Evolutionary conservation across 2,329 filamentous ascomycete species (phyloP).

Genomic region (Sclerotinia borealis): DNA sequence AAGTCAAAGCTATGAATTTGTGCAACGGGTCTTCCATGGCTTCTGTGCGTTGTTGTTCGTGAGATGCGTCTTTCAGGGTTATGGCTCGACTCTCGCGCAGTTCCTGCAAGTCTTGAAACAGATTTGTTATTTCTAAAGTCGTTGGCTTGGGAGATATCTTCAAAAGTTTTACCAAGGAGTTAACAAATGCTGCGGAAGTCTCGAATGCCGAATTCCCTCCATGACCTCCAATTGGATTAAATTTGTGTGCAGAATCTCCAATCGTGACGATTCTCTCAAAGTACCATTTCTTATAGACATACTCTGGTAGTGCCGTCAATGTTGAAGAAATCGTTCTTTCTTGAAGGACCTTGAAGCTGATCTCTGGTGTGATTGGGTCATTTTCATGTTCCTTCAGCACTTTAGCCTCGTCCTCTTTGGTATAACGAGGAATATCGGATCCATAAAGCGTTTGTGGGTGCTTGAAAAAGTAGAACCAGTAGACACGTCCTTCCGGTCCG

Average conservation of each 20-base stretch:
- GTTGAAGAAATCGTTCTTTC: conserved; percentile 6
- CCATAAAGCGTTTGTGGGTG: conserved; percentile 13
- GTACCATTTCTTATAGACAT: conserved; percentile 35
- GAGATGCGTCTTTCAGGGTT: not conserved
- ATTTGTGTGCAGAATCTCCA: conserved; percentile 15
- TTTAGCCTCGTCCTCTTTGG: conserved; percentile 16
- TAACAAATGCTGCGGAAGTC: not conserved
- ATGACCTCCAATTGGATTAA: conserved; percentile 8
- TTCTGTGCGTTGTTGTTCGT: conserved; percentile 2
- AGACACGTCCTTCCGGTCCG: conserved; percentile 12
- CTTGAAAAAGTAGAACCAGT: conserved; percentile 20
- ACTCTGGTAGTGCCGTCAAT: conserved; percentile 19
- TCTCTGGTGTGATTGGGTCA: conserved; percentile 7
- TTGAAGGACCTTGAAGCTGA: conserved; percentile 19
- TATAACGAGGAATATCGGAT: conserved; percentile 19
- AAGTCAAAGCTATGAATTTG: not conserved
- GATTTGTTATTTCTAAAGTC: not conserved
- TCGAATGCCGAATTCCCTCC: not conserved
- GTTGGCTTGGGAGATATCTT: too few species aligned
- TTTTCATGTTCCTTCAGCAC: conserved; percentile 10
- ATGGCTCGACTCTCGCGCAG: not conserved
- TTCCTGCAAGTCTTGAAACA: not conserved
- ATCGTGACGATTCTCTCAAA: conserved; percentile 34
- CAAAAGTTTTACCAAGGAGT: not conserved
- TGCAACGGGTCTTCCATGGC: not conserved